phyloP scores from a whole-genome alignment of 371 early-diverging fungal genomes.

The Mucor saturninus region DNA sequence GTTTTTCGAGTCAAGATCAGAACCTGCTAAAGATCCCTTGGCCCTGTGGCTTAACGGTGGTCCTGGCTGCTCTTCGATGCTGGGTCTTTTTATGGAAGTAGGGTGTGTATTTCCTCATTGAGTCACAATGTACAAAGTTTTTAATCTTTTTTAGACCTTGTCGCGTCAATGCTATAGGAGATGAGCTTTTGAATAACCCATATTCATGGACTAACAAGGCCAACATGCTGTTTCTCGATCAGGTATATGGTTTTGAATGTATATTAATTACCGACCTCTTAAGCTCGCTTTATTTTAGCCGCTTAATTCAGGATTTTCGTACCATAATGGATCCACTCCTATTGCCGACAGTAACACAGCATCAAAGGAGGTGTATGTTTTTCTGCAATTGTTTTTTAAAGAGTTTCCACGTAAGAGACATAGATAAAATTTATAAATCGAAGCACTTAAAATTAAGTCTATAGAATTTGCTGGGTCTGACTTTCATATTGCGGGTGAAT shows the following conservation, averaged over 20 bases:
- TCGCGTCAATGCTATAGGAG: conserved; percentile 59
- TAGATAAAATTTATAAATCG: no score
- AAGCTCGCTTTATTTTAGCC: no score
- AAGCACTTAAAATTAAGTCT: background rate
- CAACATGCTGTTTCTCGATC: conserved; percentile 87
- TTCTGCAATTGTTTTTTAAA: no score
- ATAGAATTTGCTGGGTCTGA: conserved; percentile 37
- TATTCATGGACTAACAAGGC: conserved; percentile 84
- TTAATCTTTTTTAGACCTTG: no score
- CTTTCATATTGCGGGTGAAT: conserved; percentile 73
- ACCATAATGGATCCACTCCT: no score
- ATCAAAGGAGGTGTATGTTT: no score
- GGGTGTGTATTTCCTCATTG: conserved; percentile 35
- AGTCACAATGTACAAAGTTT: no score
- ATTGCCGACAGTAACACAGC: no score
- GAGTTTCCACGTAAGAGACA: no score
- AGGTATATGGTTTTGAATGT: conserved; percentile 27
- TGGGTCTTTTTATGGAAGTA: conserved; percentile 86
- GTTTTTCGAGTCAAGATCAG: conserved; percentile 85
- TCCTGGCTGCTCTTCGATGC: conserved; percentile 81
- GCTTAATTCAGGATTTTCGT: no score
- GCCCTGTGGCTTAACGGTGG: conserved; percentile 87
- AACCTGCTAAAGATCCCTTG: conserved; percentile 74
- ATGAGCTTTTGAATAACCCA: conserved; percentile 55
- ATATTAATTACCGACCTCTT: background rate